Base-by-base conservation (phyloP, 208 protist species). In the Giardia muris region DNA sequence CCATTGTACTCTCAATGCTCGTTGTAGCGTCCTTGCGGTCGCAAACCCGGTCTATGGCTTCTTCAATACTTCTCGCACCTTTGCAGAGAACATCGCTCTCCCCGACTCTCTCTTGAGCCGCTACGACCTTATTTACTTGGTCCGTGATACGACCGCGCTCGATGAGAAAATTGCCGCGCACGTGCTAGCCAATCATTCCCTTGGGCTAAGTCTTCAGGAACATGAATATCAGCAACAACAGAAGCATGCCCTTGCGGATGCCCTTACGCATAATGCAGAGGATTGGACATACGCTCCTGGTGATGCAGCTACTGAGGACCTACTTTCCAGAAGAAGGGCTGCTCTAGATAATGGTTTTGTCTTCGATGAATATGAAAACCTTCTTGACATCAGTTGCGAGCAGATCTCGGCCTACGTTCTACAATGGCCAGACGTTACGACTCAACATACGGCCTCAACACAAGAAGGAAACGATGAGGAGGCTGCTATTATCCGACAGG, bases 121-220 rank as follows among this genome's bases (percentile, higher is more conserved):
- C 96, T 99, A 99, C 93, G 99, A 99, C 94, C 94, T 99, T 0
- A 96, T 99, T 46, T 99, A 99, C 95, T 98, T 99, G 93, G 95
- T 99, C 0, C 94, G 99, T 1, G 99, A 99, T 94, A 95, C 96
- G 46, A 95, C 97, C 47, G 95, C 96, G 44, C 91, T 93, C 45
- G 94, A 94, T 43, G 45, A 90, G 4, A 93, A 93, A 45, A 98
- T 99, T 46, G 95, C 96, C 0, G 94, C 95, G 4, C 97, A 99
- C 47, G 44, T 92, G 22, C 46, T 92, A 10, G 39, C 19, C n/a
- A 89, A 89, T 43, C 86, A 89, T 43, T 46, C 45, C 39, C 4
- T 43, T 45, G 19, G 42, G 39, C 4, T 89, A 43, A 43, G 42
- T 89, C 86, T 45, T 10, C 4, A 89, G 4, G 19, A 4, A 45